Base-by-base conservation (phyloP, 768 basidiomycete genomes). In the Neoboletus magnificus region DNA sequence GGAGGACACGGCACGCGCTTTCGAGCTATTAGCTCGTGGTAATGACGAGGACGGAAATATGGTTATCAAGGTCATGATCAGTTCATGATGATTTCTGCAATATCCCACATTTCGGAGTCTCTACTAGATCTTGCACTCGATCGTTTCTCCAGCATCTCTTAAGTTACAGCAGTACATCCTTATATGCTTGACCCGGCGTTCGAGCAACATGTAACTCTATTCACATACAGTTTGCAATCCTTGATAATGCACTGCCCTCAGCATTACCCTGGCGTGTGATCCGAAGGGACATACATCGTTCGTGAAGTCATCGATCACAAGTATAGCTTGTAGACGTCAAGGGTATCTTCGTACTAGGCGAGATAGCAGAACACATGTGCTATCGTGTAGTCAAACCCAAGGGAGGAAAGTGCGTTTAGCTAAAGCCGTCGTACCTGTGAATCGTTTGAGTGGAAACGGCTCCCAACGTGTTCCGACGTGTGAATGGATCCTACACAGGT, bases 11-110 rank as follows among this genome's bases (percentile, higher is more conserved):
- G 76, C 79, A 25, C 76, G 79, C 51, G 95, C 93, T 33, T 98
- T 98, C 70, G 87, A 93, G 69, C 79, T 92, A 57, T 77, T 98
- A 41, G 76, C 81, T 54, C 75, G 80, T 45, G 95, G 95, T 5
- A 78, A 79, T 59, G 95, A 95, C 68, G 87, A 89, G 48, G 67
- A 82, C 4, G 93, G 92, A 10, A 80, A 82, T 30, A 78, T 95
- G 76, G 91, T 97, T 35, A 78, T 98, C 68, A 98, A 98, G 77
- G 82, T 96, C 54, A 86, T 97, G 82, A 82, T 98, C 53, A 84
- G 76, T 18, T 64, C 76, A 47, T 73, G 68, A 68, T 29, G 33
- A 40, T 25, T 22, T 27, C 12, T 43, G 44, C 23, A 29, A 35
- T 53, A 48, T 22, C 36, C 22, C 20, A 36, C 41, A 33, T 58